Evolutionary conservation across 2,329 filamentous ascomycete species (phyloP).

Genomic region (Diaporthe velutina): DNA sequence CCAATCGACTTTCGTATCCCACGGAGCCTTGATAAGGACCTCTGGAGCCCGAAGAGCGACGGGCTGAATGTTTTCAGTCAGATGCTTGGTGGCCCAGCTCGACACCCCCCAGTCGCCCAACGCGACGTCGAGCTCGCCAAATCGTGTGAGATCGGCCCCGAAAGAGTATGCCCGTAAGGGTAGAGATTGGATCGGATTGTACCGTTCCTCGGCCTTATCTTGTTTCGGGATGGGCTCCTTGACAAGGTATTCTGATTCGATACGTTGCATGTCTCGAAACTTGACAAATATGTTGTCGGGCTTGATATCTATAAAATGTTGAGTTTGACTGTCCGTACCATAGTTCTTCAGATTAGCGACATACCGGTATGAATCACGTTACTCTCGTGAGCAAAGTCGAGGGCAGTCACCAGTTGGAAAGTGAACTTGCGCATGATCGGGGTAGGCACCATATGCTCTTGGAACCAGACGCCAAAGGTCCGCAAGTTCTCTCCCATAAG

Average conservation of each 20-base stretch:
- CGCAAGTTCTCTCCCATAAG: constrained; percentile 44
- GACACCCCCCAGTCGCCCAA: constrained; percentile 45
- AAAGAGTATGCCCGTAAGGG: constrained; percentile 11
- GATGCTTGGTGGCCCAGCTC: constrained; percentile 41
- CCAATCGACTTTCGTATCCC: constrained; percentile 41
- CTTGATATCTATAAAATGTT: constrained; percentile 42
- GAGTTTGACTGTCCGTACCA: background rate
- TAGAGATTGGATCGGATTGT: constrained; percentile 1
- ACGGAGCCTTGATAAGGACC: constrained; percentile 43
- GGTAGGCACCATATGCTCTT: constrained; percentile 41
- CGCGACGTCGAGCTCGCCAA: constrained; percentile 40
- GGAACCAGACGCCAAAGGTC: constrained; percentile 37
- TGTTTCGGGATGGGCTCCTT: constrained; percentile 13
- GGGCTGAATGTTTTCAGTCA: constrained; percentile 43
- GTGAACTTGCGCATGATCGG: constrained; percentile 43
- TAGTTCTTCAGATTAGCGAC: background rate
- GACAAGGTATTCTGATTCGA: constrained; percentile 39
- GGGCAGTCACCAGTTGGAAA: constrained; percentile 42
- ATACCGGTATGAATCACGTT: constrained; percentile 45
- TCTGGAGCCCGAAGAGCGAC: constrained; percentile 45
- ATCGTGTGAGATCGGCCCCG: constrained; percentile 2
- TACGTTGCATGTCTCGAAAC: constrained; percentile 41
- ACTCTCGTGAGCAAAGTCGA: constrained; percentile 45
- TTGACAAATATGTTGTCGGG: constrained; percentile 44
- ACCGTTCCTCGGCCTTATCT: constrained; percentile 1